Percentiles rank a stretch among this genome's conserved stretches.
phyloP scores from a whole-genome alignment of 768 basidiomycete species.

The Tylopilus subfusipes region DNA sequence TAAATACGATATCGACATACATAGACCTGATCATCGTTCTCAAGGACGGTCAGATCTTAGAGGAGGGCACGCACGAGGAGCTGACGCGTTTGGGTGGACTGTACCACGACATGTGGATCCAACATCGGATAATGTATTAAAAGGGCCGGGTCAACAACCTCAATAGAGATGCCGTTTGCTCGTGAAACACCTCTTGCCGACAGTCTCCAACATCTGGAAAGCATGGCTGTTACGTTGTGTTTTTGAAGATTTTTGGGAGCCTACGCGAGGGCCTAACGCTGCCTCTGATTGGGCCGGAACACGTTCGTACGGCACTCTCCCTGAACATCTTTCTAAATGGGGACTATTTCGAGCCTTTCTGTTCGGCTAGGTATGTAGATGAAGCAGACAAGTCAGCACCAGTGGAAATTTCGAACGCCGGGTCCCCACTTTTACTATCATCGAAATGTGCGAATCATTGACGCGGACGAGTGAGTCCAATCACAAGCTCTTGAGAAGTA shows the following conservation, averaged over 20 bases:
- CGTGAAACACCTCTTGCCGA: neutral
- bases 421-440: neutral
- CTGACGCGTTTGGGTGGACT: slow-evolving; percentile 67
- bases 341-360: too few relatives aligned
- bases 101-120: slow-evolving; percentile 80
- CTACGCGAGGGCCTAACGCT: too few relatives aligned
- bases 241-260: too few relatives aligned
- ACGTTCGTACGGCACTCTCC: too few relatives aligned
- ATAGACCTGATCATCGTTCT: slow-evolving; percentile 91
- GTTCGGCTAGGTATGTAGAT: too few relatives aligned
- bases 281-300: too few relatives aligned
- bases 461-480: too few relatives aligned
- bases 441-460: neutral
- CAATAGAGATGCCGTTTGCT: neutral
- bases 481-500: neutral
- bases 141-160: slow-evolving; percentile 8
- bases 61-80: slow-evolving; percentile 92
- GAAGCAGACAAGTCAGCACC: neutral
- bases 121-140: slow-evolving; percentile 40
- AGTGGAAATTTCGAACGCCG: neutral
- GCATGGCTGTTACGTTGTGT: too few relatives aligned
- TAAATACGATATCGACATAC: neutral
- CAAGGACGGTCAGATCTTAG: slow-evolving; percentile 84
- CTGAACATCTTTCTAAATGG: too few relatives aligned
- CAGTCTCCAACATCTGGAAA: neutral